Base-by-base conservation (phyloP, 1,284 basidiomycete genomes). In the Dichomitus squalens region DNA sequence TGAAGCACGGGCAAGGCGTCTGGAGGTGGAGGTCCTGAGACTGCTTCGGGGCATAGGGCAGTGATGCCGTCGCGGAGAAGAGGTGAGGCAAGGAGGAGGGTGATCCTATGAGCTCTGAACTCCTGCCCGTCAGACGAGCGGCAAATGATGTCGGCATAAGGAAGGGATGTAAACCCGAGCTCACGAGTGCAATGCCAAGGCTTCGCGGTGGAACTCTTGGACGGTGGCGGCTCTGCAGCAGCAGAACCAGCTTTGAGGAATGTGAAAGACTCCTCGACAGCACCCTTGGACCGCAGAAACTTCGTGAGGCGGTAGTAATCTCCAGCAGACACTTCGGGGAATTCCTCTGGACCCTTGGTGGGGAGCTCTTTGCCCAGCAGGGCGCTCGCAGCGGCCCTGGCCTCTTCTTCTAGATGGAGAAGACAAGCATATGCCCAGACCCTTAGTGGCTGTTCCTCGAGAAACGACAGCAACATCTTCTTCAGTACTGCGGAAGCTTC, bases 121-220 rank as follows among this genome's bases (percentile, higher is more conserved):
- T 78, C 75, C 46, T 77, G 68, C 53, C 74, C 69, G 65, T 82
- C 80, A 18, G 78, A 79, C 2, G 80, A 80, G 48, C 76, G 75
- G 23, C 83, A 64, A 44, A 79, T 72, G 41, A 82, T 64, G 60
- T 81, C 80, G 31, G 62, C 47, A 23, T 43, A 56, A 8, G 40
- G 39, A 7, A 47, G 48, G 5, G 34, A 16, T 16, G 35, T 41
- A 46, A 31, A 53, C 47, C 50, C 34, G 52, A 48, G 11, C 46
- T 48, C 31, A n/a, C 4, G 52, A 41, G 21, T 27, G 34, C n/a
- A n/a, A n/a, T n/a, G n/a, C n/a, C n/a, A n/a, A n/a, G n/a, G n/a
- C n/a, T n/a, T n/a, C n/a, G n/a, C n/a, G n/a, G n/a, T n/a, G n/a
- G n/a, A n/a, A 25, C 33, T 20, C n/a, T 8, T 33, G 7, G n/a